A percentile compares a stretch with the other conserved stretches of the same genome.
Conservation (phyloP, 78 protist species). For the Chrysochromulina parva region DNA sequence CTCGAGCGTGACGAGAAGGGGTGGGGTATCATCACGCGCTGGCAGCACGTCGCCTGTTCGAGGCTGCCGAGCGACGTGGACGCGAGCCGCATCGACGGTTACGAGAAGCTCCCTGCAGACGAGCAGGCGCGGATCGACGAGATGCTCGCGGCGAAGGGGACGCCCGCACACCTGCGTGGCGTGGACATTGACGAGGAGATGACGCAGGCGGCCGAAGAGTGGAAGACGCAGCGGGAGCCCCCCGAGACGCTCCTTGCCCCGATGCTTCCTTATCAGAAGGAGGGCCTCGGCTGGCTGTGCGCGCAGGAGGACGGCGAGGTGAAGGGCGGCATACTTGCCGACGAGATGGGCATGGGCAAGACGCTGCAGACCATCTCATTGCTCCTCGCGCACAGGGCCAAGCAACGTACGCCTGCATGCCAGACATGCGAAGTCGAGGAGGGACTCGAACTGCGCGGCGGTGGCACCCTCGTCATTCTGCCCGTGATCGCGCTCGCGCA, state of each 20-base stretch:
- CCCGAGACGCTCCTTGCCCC: background rate
- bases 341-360: conserved; percentile 85
- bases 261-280: conserved; percentile 54
- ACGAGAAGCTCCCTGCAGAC: background rate
- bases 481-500: conserved; percentile 55
- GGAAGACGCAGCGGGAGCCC: conserved; percentile 3
- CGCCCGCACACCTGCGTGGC: background rate
- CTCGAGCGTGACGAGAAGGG: background rate
- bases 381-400: background rate
- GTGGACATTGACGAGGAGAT: background rate
- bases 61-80: background rate
- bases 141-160: background rate
- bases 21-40: background rate
- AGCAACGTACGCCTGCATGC: background rate
- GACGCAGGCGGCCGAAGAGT: no score
- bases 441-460: background rate
- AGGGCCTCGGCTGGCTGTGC: conserved; percentile 60
- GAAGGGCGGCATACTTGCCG: conserved; percentile 57
- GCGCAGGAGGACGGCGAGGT: conserved; percentile 40
- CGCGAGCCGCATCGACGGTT: background rate
- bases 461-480: conserved; percentile 48
- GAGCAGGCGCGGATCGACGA: background rate
- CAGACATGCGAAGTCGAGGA: no score
- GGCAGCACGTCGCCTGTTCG: background rate
- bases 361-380: conserved; percentile 74